Evolutionary conservation across 768 basidiomycete genomes (phyloP).

Genomic region (Lentinula boryana): DNA sequence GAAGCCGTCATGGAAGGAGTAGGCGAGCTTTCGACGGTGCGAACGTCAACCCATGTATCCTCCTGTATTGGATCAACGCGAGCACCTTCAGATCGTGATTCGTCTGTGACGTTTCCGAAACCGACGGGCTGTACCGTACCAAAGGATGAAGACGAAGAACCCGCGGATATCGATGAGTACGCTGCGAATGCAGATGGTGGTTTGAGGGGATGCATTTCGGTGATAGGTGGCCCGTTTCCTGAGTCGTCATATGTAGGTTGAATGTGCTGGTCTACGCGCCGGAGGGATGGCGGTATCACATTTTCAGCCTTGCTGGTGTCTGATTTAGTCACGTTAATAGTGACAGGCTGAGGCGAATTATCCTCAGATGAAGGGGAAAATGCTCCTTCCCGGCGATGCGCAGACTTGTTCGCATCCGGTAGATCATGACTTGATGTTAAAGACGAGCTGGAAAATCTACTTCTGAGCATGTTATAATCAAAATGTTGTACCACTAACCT

Average conservation of each 20-base stretch:
- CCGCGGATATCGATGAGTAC: conserved; percentile 4
- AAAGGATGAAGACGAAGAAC: conserved; percentile 14
- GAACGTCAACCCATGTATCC: conserved; percentile 6
- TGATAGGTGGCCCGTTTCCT: neutral
- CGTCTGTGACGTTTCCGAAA: neutral
- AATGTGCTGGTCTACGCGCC: neutral
- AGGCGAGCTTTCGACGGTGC: neutral
- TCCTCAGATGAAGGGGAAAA: conserved; percentile 42
- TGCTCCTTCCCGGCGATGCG: conserved; percentile 59
- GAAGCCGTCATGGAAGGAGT: neutral
- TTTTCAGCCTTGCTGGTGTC: neutral
- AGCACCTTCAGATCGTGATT: neutral
- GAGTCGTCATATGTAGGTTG: neutral
- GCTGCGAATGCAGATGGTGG: neutral
- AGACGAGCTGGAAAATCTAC: neutral
- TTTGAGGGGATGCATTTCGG: conserved; percentile 1
- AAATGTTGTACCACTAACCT: neutral
- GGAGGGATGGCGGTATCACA: conserved; percentile 3
- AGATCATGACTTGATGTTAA: neutral
- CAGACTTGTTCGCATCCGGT: conserved; percentile 7
- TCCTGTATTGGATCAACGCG: neutral
- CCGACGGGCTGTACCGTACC: conserved; percentile 20
- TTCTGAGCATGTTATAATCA: too few species aligned
- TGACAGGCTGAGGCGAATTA: neutral
- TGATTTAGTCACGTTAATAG: neutral